These are phyloP conservation scores for Hypholoma sublateritium DNA, from an alignment of 768 basidiomycete genomes.

Conservation along the genomic window DNA sequence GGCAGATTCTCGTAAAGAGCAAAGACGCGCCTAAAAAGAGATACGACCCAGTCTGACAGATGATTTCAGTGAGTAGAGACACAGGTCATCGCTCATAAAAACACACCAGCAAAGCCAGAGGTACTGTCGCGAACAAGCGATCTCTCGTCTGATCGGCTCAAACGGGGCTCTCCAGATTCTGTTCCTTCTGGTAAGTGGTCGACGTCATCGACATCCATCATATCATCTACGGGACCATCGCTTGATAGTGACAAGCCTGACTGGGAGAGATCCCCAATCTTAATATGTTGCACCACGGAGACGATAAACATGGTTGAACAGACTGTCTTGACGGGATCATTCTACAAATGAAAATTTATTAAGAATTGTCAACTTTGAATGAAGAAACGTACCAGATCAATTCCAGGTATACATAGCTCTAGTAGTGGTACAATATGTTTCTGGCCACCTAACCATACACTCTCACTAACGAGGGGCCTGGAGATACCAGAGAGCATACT, in stretches of 20 bases:
- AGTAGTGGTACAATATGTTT: slow-evolving; percentile 86
- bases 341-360: slow-evolving; percentile 39
- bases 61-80: not conserved
- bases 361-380: not conserved
- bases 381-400: slow-evolving; percentile 66
- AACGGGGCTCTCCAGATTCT: slow-evolving; percentile 39
- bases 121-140: slow-evolving; percentile 76
- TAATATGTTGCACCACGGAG: slow-evolving; percentile 70
- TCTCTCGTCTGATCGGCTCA: slow-evolving; percentile 69
- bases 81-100: not conserved
- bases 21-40: slow-evolving; percentile 75
- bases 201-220: slow-evolving; percentile 52
- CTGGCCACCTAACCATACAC: slow-evolving; percentile 81
- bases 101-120: slow-evolving; percentile 70
- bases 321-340: slow-evolving; percentile 78
- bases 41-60: slow-evolving; percentile 71
- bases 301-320: slow-evolving; percentile 80
- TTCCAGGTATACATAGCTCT: slow-evolving; percentile 87
- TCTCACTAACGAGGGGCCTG: slow-evolving; percentile 74
- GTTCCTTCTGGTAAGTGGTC: slow-evolving; percentile 53
- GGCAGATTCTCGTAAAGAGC: slow-evolving; percentile 90
- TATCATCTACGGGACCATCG: slow-evolving; percentile 52
- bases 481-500: slow-evolving; percentile 80
- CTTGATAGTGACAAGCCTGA: slow-evolving; percentile 54
- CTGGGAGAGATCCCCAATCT: slow-evolving; percentile 74